Percentiles rank a stretch among this genome's conserved stretches.
phyloP scores from a whole-genome alignment of 2,329 filamentous ascomycete species.

The Tolypocladium paradoxum region DNA sequence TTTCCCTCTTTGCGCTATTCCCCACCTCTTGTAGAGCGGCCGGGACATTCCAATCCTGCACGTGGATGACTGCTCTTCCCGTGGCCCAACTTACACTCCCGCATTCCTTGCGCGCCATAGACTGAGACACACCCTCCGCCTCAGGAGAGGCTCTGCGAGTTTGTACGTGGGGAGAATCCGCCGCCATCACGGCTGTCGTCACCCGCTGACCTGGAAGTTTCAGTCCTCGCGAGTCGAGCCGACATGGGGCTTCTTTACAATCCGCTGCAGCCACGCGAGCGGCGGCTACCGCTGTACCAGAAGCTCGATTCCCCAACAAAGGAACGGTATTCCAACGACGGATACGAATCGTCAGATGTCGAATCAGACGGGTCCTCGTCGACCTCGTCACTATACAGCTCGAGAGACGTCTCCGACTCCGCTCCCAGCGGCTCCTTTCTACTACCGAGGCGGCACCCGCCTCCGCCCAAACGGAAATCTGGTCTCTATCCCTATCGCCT shows the following conservation, averaged over 20 bases:
- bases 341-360: slow-evolving; percentile 35
- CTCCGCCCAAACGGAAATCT: slow-evolving; percentile 10
- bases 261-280: slow-evolving; percentile 34
- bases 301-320: slow-evolving; percentile 31
- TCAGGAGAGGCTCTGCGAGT: background rate
- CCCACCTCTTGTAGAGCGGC: background rate
- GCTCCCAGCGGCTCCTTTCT: slow-evolving; percentile 32
- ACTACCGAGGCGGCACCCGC: slow-evolving; percentile 21
- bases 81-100: background rate
- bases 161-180: background rate
- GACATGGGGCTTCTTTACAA: slow-evolving; percentile 41
- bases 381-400: slow-evolving; percentile 39
- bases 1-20: no score
- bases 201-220: background rate
- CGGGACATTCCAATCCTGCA: background rate
- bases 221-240: slow-evolving; percentile 1
- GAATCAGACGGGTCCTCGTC: slow-evolving; percentile 30
- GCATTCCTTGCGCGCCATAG: background rate
- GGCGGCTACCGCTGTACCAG: slow-evolving; percentile 41
- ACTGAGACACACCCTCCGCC: background rate
- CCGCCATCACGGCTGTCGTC: background rate
- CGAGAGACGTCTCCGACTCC: slow-evolving; percentile 40
- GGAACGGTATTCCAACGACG: slow-evolving; percentile 41
- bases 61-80: background rate
- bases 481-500: slow-evolving; percentile 44